Base-by-base conservation (phyloP, 495 filamentous ascomycete genomes). In the Aspergillus steynii region DNA sequence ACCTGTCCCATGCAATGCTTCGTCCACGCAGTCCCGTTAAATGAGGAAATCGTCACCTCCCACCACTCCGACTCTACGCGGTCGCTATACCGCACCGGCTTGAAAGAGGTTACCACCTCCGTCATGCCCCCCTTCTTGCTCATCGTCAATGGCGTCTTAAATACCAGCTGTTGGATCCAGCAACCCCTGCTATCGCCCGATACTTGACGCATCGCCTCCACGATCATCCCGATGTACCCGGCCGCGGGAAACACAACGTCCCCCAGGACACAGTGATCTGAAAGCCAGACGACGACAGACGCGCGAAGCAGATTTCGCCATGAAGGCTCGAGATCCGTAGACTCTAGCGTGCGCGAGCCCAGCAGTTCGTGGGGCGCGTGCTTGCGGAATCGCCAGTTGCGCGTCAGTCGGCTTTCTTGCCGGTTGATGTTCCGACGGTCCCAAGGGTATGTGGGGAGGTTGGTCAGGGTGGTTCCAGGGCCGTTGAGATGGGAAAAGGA, bases 361-460 rank as follows among this genome's bases (percentile, higher is more conserved):
- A 87, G 68, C 1, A 85, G 56, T 31, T 78, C 74, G 59, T 83
- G 83, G 20, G 77, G 71, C 25, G 69, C 68, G 59, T 70, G 74
- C 5, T 74, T 68, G 53, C 80, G 81, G 20, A 76, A 65, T 4
- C 83, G 73, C 70, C 82, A 82, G 27, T 81, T 75, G 37, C 66
- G 58, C 0, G 65, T 69, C n/a, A 81, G 60, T 7, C 81, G 75
- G 37, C 65, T 77, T 61, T 86, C 84, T 42, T 67, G 63, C 82
- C 82, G 86, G 56, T 75, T 74, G 15, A 53, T 48, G 4, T 59
- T 53, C 8, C 72, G 68, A 31, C 78, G 75, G 8, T 82, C 63
- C 83, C 84, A 86, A 0, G 82, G 74, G 49, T 87, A 87, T 3
- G 70, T 53, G 27, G 76, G 80, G 26, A 86, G 65, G 26, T 80